Conservation (phyloP, 495 filamentous ascomycete genomes). For the Usnea hakonensis region DNA sequence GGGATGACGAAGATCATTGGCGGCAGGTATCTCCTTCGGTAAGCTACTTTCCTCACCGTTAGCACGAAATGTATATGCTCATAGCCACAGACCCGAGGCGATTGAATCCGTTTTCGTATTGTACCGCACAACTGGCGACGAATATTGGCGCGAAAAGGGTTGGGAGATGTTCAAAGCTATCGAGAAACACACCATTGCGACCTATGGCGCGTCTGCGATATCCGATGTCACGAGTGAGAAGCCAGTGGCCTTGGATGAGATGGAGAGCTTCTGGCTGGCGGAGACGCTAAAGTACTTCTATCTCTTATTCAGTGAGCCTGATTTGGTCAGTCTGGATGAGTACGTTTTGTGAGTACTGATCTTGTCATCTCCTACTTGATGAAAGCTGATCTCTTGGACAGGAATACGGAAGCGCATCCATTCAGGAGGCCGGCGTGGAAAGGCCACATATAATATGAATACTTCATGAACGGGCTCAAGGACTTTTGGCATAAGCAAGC, state of each 20-base stretch:
- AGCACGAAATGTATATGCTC: conserved; percentile 32
- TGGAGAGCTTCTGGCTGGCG: conserved; percentile 60
- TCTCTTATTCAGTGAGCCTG: conserved; percentile 62
- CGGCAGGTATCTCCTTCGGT: conserved; percentile 71
- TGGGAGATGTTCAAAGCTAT: conserved; percentile 87
- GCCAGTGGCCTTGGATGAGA: conserved; percentile 36
- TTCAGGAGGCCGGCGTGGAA: conserved; percentile 38
- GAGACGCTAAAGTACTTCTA: conserved; percentile 83
- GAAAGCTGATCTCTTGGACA: conserved; percentile 22
- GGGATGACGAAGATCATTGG: conserved; percentile 56
- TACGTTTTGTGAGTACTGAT: conserved; percentile 60
- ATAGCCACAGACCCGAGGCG: conserved; percentile 63
- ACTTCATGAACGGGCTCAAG: background rate
- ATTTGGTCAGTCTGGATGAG: conserved; percentile 70
- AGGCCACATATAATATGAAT: background rate
- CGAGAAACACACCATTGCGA: conserved; percentile 54
- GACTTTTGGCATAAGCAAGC: background rate
- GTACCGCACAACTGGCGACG: conserved; percentile 82
- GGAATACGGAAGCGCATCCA: conserved; percentile 51
- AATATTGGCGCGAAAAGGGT: conserved; percentile 71
- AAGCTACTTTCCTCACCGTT: conserved; percentile 53
- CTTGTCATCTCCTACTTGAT: background rate
- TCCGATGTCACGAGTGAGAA: conserved; percentile 56
- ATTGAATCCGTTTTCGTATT: conserved; percentile 95
- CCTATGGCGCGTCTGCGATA: conserved; percentile 65